Conservation (phyloP, 2,329 filamentous ascomycete genomes). For the Colletotrichum aenigma region DNA sequence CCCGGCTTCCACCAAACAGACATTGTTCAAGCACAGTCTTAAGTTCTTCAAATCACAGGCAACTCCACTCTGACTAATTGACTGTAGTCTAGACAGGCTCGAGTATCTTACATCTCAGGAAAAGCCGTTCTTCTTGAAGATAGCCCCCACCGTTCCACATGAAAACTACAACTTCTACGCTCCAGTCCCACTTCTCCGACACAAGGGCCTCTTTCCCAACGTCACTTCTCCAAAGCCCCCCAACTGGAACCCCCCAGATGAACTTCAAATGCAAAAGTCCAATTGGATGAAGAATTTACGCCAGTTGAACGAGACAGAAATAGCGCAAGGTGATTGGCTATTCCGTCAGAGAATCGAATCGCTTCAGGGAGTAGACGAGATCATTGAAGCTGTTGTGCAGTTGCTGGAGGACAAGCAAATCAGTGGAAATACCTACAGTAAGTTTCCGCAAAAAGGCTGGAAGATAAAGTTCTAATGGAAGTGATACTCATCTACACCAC, state of each 20-base stretch:
- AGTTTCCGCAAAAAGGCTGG: background rate
- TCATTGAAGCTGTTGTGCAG: constrained; percentile 33
- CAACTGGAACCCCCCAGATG: constrained; percentile 27
- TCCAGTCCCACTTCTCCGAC: constrained; percentile 1
- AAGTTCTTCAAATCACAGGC: background rate
- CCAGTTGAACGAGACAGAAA: constrained; percentile 20
- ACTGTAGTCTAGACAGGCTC: constrained; percentile 17
- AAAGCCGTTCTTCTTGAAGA: constrained; percentile 25
- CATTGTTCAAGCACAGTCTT: background rate
- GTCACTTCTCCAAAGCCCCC: constrained; percentile 20
- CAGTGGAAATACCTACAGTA: constrained; percentile 29
- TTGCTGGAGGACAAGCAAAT: constrained; percentile 27
- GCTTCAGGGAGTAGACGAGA: constrained; percentile 34
- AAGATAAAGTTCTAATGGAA: background rate
- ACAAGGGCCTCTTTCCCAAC: constrained; percentile 23
- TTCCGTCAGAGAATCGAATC: constrained; percentile 26
- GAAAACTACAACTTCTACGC: background rate
- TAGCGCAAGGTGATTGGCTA: constrained; percentile 22
- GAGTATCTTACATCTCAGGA: constrained; percentile 19
- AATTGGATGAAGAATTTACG: constrained; percentile 22
- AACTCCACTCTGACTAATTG: background rate
- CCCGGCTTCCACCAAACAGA: background rate
- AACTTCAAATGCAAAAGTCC: constrained; percentile 20
- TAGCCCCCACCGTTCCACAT: constrained; percentile 12
- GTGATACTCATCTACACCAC: constrained; percentile 26